Evolutionary conservation across 352 stramenopile species (phyloP), one percentile per base, ranked within the genome.

Genomic region (Globisporangium spiculum): DNA sequence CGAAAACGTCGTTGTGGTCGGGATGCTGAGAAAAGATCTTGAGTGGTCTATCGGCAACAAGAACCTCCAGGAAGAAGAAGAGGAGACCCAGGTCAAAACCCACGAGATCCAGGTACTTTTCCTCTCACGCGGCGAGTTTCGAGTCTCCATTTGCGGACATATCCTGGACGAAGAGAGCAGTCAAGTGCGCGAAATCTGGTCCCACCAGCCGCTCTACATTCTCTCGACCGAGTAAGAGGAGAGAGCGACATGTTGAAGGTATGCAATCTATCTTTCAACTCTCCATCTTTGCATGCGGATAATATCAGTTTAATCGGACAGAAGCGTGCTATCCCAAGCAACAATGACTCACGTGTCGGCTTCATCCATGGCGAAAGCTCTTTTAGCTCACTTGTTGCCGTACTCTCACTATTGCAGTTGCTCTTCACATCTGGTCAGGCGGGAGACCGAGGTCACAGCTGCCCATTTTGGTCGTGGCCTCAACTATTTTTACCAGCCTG

Each of bases 101-200:
- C 62, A 32, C 63, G 70, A 84, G 60, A 59, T 93, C 30, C 77
- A 84, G 56, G 79, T 77, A 65, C 67, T 91, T 41, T 92, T 93
- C 70, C 67, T 93, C 44, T 86, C 85, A 1, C 75, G 88, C 58
- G 85, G 85, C 12, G 66, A 67, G 22, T 93, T 88, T 65, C 55
- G 75, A 22, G 74, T 90, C 18, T 65, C 71, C 16, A 75, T 84
- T 24, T 73, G 71, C 48, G 80, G 70, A 0, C 54, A 55, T n/a
- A 24, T 44, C 0, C 18, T 55, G 14, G 34, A 38, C 20, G 46
- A 12, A 22, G 26, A 30, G 30, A 63, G 1, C 26, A 34, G 41
- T 27, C 24, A n/a, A 20, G 20, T 34, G 10, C 66, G 63, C 7
- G 53, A 80, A 22, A 67, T 91, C 63, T 88, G 78, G 78, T 71